Percentiles rank a stretch among this genome's conserved stretches.
phyloP scores from a whole-genome alignment of 495 filamentous ascomycete species.

The Penicillium antarcticum region DNA sequence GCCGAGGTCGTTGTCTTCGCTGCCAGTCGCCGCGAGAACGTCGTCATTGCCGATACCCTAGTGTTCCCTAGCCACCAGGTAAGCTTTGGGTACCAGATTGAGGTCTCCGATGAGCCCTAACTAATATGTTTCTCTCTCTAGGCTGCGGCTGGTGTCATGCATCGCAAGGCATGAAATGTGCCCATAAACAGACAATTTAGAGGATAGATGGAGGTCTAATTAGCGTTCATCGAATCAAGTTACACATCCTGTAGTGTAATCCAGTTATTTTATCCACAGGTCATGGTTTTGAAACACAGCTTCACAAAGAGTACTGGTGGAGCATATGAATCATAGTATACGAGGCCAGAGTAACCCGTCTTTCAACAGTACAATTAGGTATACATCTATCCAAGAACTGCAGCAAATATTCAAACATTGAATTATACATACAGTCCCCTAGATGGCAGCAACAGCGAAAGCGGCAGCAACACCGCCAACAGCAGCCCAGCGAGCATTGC shows the following conservation, averaged over 20 bases:
- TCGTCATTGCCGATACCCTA: slow-evolving; percentile 88
- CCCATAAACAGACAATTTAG: not conserved
- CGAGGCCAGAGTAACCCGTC: no score
- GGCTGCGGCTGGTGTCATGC: slow-evolving; percentile 24
- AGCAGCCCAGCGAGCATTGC: slow-evolving; percentile 12
- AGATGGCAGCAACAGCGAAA: slow-evolving; percentile 2
- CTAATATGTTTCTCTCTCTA: slow-evolving; percentile 8
- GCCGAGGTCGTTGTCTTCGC: slow-evolving; percentile 92
- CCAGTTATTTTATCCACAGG: no score
- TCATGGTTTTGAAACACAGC: no score
- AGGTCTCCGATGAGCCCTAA: not conserved
- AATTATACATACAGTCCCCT: not conserved
- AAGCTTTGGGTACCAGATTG: slow-evolving; percentile 14
- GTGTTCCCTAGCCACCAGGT: slow-evolving; percentile 93
- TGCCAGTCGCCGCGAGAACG: slow-evolving; percentile 86
- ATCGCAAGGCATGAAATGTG: slow-evolving; percentile 22
- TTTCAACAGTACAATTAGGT: no score
- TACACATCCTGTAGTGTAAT: no score
- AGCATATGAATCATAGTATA: no score
- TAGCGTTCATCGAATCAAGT: no score
- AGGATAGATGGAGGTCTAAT: not conserved
- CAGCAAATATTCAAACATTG: no score
- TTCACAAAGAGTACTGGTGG: no score
- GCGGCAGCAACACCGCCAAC: slow-evolving; percentile 16
- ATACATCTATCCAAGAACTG: no score